Evolutionary conservation across 2,329 filamentous ascomycete species (phyloP), one percentile per base, ranked within the genome.

Genomic region (Colletotrichum orchidophilum): DNA sequence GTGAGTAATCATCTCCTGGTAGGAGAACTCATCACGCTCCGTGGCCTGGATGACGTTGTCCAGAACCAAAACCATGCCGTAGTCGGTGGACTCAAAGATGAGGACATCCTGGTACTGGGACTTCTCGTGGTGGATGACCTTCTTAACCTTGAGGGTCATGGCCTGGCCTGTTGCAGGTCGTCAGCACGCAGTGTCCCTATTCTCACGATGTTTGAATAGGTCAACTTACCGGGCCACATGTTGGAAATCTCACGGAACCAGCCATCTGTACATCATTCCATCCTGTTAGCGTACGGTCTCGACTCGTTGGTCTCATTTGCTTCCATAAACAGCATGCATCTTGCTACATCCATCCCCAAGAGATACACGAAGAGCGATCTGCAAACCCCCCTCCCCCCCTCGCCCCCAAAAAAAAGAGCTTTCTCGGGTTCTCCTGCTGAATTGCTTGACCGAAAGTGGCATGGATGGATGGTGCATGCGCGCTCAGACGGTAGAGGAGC

Each of bases 1-100:
- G 86, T 99, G 95, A 77, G 96, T 95, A 85, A 99, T 99, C 96
- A 99, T 99, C 90, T 99, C 96, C 89, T 99, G 96, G 91, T 97
- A 97, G 78, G 95, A 94, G 89, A 98, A 99, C 88, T 99, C 96
- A 81, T 99, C 95, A 76, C 96, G 92, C 91, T 99, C 96, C 77
- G 96, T 98, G 90, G 92, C 95, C 87, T 99, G 96, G 84, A 99
- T 97, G 82, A 98, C 96, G 82, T 98, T 98, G 90, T 99, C 96
- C 77, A 99, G 91, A 74, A 99, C 96, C 70, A 99, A 90, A 73
- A 98, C 96, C 80, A 91, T 97, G 83, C 96, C 96, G 84, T 98
- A 93, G 89, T 98, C 91, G 87, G 93, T 97, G 78, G 94, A 97
- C 89, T 99, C 93, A 87, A 99, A 99, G 87, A 98, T 94, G 79